Evolutionary conservation across 371 early-diverging fungal genomes (phyloP).

Genomic region (Apophysomyces elegans): DNA sequence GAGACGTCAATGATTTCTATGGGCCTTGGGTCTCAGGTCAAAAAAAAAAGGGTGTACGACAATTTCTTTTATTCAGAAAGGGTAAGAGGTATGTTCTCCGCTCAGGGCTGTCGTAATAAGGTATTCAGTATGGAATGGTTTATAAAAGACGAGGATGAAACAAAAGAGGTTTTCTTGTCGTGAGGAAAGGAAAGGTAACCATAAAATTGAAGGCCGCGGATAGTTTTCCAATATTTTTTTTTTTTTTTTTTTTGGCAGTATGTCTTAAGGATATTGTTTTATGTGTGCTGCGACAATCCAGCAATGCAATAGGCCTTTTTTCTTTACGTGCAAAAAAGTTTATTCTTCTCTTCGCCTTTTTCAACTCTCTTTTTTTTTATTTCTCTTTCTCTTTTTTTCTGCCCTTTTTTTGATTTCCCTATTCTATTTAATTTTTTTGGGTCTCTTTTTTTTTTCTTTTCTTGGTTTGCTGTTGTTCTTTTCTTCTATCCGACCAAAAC

Average conservation of each 20-base stretch:
- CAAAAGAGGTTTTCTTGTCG: background rate
- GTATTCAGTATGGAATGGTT: too few relatives aligned
- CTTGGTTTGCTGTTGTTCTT: background rate
- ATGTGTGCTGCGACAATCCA: slow-evolving; percentile 11
- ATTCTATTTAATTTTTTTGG: too few relatives aligned
- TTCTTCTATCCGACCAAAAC: slow-evolving; percentile 10
- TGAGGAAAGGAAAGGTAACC: background rate
- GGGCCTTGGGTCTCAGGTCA: too few relatives aligned
- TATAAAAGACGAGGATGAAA: background rate
- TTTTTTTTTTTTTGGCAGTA: background rate
- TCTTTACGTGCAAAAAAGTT: slow-evolving; percentile 8
- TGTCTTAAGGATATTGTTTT: background rate
- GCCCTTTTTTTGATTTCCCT: slow-evolving; percentile 4
- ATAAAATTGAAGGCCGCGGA: background rate
- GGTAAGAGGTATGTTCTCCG: background rate
- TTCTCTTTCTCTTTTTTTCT: slow-evolving; percentile 2
- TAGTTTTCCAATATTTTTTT: background rate
- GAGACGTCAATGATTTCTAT: too few relatives aligned
- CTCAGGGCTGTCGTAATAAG: too few relatives aligned
- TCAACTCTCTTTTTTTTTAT: too few relatives aligned
- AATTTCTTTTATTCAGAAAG: background rate
- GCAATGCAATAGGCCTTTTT: background rate
- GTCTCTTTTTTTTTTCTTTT: background rate
- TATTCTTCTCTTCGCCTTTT: slow-evolving; percentile 4
- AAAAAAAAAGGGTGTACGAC: background rate